These are phyloP conservation scores for Didymella lethalis DNA, from an alignment of 2,329 filamentous ascomycete genomes.

Conservation along the genomic window DNA sequence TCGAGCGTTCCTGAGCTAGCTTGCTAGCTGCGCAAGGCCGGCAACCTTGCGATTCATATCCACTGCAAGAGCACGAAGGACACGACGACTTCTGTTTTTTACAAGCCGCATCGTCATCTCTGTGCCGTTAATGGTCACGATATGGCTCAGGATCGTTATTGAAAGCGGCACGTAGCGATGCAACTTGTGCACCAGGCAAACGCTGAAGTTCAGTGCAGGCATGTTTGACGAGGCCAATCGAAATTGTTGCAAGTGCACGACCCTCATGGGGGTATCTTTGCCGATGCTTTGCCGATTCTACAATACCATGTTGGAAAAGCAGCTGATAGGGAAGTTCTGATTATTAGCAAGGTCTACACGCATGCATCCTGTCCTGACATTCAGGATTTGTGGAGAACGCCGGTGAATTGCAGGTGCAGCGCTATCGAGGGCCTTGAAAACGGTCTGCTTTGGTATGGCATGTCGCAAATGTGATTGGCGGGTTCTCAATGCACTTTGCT, in stretches of 20 bases:
- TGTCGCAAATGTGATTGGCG: constrained; percentile 6
- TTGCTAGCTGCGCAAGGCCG: constrained; percentile 9
- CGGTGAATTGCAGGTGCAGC: constrained; percentile 6
- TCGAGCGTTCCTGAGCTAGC: constrained; percentile 11
- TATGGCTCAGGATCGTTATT: constrained; percentile 6
- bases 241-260: constrained; percentile 15
- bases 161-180: constrained; percentile 15
- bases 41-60: constrained; percentile 15
- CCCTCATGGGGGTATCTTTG: constrained; percentile 7
- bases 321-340: constrained; percentile 5
- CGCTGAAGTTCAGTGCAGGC: constrained; percentile 4
- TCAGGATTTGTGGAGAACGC: background rate
- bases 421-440: constrained; percentile 12
- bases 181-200: constrained; percentile 8
- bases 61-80: constrained; percentile 1
- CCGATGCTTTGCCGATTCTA: constrained; percentile 19
- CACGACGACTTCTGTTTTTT: background rate
- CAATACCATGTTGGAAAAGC: constrained; percentile 6
- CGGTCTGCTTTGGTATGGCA: constrained; percentile 11
- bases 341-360: constrained; percentile 1
- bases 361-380: constrained; percentile 8
- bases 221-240: constrained; percentile 11
- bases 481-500: background rate
- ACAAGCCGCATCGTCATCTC: constrained; percentile 9
- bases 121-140: background rate